phyloP scores from a whole-genome alignment of 2,329 filamentous ascomycete genomes.

The Sclerotinia borealis region DNA sequence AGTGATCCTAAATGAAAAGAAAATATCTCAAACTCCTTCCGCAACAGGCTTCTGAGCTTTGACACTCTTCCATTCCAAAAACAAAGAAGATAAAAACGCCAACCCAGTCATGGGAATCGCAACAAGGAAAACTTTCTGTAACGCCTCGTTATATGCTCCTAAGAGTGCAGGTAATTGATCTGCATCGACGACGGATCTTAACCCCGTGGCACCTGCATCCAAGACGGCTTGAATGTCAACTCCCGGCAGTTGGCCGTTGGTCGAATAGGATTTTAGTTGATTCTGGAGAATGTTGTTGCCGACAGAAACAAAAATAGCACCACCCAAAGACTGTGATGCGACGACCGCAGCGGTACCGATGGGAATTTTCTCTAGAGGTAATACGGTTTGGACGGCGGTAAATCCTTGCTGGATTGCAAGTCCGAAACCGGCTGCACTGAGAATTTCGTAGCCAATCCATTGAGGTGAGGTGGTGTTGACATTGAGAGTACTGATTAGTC shows the following conservation, averaged over 20 bases:
- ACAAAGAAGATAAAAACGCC: constrained; percentile 42
- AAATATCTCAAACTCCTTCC: neutral
- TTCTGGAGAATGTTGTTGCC: constrained; percentile 40
- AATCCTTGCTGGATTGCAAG: constrained; percentile 29
- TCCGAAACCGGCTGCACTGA: constrained; percentile 26
- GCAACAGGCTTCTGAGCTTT: constrained; percentile 4
- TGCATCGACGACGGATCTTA: constrained; percentile 39
- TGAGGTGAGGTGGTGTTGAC: constrained; percentile 34
- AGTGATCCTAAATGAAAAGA: neutral
- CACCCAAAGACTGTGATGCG: constrained; percentile 39
- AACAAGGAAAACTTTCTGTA: constrained; percentile 49
- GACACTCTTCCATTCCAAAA: constrained; percentile 44
- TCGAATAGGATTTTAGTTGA: constrained; percentile 16
- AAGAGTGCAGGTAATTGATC: constrained; percentile 42
- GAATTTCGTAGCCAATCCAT: constrained; percentile 43
- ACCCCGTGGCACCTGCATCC: constrained; percentile 36
- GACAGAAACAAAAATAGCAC: constrained; percentile 42
- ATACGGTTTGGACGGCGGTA: constrained; percentile 28
- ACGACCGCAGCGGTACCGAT: constrained; percentile 40
- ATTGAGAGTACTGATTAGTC: constrained; percentile 33
- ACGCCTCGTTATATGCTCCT: constrained; percentile 46
- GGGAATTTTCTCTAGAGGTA: constrained; percentile 35
- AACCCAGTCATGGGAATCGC: constrained; percentile 42
- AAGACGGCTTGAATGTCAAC: constrained; percentile 27
- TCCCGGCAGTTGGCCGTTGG: constrained; percentile 16